Evolutionary conservation across 148 eudicot genomes (phyloP), one percentile per base, ranked within the genome.

Genomic region (Heliosperma pusillum): DNA sequence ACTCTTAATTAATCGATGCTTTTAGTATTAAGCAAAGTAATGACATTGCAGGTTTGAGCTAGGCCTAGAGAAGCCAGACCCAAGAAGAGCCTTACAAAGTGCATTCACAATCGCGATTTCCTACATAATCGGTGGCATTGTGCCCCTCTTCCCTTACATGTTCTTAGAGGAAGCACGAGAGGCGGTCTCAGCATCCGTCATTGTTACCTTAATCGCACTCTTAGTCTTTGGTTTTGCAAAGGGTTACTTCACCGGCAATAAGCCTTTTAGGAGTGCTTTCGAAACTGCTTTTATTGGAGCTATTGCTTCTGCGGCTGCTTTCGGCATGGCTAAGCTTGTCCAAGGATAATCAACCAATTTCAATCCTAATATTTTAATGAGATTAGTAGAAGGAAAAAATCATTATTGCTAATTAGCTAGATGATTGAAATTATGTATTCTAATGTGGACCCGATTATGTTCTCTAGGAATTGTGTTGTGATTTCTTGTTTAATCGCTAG

Each of bases 11-110:
- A 45, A n/a, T n/a, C n/a, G n/a, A 45, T 45, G 50, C 10, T 1
- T 8, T 45, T 8, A 45, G n/a, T 45, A 45, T 45, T 45, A 45
- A 61, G n/a, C 7, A 5, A n/a, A 61, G 15, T 63, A 56, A 77
- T 70, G 30, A 8, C 3, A 52, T 16, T 20, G 5, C 86, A 94
- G 98, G 88, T 94, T 94, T 73, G 98, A 94, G 79, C 90, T 94
- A 33, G 98, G 98, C 33, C 73, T 93, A 80, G 98, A 93, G 89
- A 93, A 94, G 83, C 98, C 98, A 45, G 89, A 94, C 73, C 98
- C 98, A 42, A 91, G 84, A 76, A 87, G 98, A 81, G 98, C 98
- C 47, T 77, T 89, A 7, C 91, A 90, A 20, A 94, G 98, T 59
- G 98, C 97, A 36, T 78, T 94, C 33, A 94, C 98, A 9, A 94